Evolutionary conservation across 495 filamentous ascomycete genomes (phyloP).

Genomic region (Hypoxylon perforatum): DNA sequence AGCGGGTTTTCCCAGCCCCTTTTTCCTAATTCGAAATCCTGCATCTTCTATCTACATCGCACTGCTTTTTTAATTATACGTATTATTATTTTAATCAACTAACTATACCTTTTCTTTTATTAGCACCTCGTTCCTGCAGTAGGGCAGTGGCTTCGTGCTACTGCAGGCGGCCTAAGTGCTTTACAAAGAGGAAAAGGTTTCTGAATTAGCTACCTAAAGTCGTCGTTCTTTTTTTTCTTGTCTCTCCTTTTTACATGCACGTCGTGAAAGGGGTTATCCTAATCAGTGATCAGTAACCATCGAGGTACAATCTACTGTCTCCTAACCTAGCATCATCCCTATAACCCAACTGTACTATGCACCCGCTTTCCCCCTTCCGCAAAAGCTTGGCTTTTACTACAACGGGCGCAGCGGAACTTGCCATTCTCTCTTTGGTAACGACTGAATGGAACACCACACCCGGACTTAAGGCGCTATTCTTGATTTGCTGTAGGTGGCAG

Average conservation of each 20-base stretch:
- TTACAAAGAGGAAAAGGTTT: conserved; percentile 6
- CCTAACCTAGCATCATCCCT: not conserved
- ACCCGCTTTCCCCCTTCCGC: conserved; percentile 29
- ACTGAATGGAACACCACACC: conserved; percentile 10
- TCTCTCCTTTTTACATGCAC: not conserved
- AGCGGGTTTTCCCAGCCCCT: conserved; percentile 21
- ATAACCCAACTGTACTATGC: conserved; percentile 16
- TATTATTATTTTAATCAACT: conserved; percentile 7
- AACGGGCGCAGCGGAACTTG: conserved; percentile 31
- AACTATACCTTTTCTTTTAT: conserved; percentile 38
- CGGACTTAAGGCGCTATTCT: conserved; percentile 30
- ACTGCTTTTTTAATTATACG: conserved; percentile 21
- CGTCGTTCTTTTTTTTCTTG: conserved; percentile 14
- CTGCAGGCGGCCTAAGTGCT: conserved; percentile 12
- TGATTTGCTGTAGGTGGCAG: conserved; percentile 15
- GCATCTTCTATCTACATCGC: conserved; percentile 19
- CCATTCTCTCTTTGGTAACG: conserved; percentile 22
- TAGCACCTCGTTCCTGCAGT: conserved; percentile 44
- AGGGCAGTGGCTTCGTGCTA: conserved; percentile 37
- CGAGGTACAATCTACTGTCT: not conserved
- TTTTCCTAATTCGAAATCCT: conserved; percentile 25
- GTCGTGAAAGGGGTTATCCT: conserved; percentile 23
- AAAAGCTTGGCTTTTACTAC: conserved; percentile 32
- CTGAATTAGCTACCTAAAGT: conserved; percentile 6
- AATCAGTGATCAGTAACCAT: conserved; percentile 14